These are phyloP conservation scores for Sphaerulina musiva DNA, from an alignment of 2,329 filamentous ascomycete genomes.

Conservation along the genomic window DNA sequence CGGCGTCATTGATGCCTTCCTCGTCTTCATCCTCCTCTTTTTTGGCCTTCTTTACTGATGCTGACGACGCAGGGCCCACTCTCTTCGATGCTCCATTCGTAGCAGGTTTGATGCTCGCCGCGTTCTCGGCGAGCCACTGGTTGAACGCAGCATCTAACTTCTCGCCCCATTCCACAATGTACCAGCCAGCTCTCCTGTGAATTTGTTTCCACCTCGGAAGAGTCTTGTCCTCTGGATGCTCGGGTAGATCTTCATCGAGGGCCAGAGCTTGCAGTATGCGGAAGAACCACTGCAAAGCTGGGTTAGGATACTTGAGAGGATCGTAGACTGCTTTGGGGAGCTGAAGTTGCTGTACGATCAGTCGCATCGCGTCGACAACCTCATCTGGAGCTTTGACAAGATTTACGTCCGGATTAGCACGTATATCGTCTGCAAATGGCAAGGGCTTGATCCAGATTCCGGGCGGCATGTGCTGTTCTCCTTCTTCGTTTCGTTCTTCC, in stretches of 20 bases:
- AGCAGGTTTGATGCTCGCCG: slow-evolving; percentile 36
- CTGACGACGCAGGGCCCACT: slow-evolving; percentile 25
- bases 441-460: slow-evolving; percentile 85
- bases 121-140: slow-evolving; percentile 34
- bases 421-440: slow-evolving; percentile 82
- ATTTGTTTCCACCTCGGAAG: slow-evolving; percentile 81
- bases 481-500: slow-evolving; percentile 58
- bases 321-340: slow-evolving; percentile 81
- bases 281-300: slow-evolving; percentile 91
- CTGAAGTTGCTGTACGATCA: slow-evolving; percentile 76
- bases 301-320: slow-evolving; percentile 78
- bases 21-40: slow-evolving; percentile 33
- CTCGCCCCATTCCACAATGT: slow-evolving; percentile 70
- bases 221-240: slow-evolving; percentile 68
- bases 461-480: slow-evolving; percentile 65
- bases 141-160: slow-evolving; percentile 56
- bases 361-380: slow-evolving; percentile 74
- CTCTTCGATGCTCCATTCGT: slow-evolving; percentile 45
- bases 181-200: slow-evolving; percentile 74
- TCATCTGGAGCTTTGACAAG: slow-evolving; percentile 57
- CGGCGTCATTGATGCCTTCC: slow-evolving; percentile 37
- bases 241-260: slow-evolving; percentile 82
- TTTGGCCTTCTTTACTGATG: slow-evolving; percentile 39
- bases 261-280: slow-evolving; percentile 85
- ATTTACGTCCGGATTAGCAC: slow-evolving; percentile 61